Percentiles rank a stretch among this genome's conserved stretches.
These are phyloP conservation scores for Naganishia onofrii DNA, from an alignment of 768 basidiomycete species.

Conservation along the genomic window DNA sequence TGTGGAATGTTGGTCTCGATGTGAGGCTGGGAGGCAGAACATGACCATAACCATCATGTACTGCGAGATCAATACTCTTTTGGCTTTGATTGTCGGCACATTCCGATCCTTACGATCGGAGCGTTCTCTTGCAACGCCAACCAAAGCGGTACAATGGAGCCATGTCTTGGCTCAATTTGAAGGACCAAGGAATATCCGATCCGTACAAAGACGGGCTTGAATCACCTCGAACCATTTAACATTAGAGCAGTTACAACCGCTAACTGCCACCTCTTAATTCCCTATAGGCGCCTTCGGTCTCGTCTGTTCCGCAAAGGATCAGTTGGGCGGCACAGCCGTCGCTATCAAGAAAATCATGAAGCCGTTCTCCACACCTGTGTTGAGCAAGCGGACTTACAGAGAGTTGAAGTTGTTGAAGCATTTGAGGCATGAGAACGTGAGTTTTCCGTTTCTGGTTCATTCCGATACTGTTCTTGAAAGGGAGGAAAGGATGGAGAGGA, in stretches of 20 bases:
- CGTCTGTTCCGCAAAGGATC: constrained; percentile 93
- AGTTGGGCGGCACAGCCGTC: constrained; percentile 85
- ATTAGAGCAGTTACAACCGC: background rate
- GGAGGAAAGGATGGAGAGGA: background rate
- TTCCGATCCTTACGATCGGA: no score
- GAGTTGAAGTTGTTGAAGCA: constrained; percentile 98
- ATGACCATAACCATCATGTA: no score
- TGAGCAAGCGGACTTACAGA: constrained; percentile 94
- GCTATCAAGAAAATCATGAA: constrained; percentile 99
- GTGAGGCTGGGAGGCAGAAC: no score
- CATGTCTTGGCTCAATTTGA: no score
- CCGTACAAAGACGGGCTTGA: no score
- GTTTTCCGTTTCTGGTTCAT: constrained; percentile 42
- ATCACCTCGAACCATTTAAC: background rate
- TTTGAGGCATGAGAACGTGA: constrained; percentile 94
- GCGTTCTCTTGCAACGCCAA: no score
- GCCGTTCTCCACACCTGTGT: constrained; percentile 93
- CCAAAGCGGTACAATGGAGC: no score
- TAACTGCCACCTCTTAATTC: background rate
- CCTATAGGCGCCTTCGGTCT: constrained; percentile 86
- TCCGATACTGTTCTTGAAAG: background rate
- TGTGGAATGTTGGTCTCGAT: no score
- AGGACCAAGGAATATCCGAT: no score
- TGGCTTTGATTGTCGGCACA: no score
- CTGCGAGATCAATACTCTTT: no score